A percentile compares a stretch with the other conserved stretches of the same genome.
Conservation (phyloP, 2,329 filamentous ascomycete genomes). For the Rutstroemia sp. region DNA sequence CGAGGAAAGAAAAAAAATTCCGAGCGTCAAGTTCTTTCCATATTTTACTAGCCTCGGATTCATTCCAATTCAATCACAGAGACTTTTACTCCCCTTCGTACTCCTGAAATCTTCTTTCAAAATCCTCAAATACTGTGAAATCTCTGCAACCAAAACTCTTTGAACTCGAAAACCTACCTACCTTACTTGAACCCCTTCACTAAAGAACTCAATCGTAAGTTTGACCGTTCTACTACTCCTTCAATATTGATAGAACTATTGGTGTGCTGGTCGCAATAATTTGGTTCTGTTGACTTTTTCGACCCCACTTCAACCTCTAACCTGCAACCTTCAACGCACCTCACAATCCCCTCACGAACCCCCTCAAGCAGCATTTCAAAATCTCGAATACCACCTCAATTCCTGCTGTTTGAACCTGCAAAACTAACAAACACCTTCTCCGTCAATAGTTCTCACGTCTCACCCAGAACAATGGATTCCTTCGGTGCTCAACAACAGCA, state of each 20-base stretch:
- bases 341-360: background rate
- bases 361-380: too few species aligned
- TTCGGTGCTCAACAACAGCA: slow-evolving; percentile 13
- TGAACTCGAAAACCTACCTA: too few species aligned
- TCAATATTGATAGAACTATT: too few species aligned
- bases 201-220: too few species aligned
- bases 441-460: slow-evolving; percentile 9
- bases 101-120: background rate
- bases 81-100: background rate
- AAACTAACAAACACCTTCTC: slow-evolving; percentile 8
- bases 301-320: slow-evolving; percentile 7
- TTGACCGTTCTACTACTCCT: too few species aligned
- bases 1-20: too few species aligned
- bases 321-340: too few species aligned
- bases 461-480: slow-evolving; percentile 25
- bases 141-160: too few species aligned
- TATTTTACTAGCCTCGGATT: background rate
- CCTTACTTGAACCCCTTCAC: too few species aligned
- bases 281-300: background rate
- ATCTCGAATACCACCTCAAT: background rate
- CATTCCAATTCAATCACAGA: background rate
- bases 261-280: background rate
- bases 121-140: too few species aligned
- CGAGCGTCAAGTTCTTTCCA: background rate
- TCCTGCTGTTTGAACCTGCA: background rate